These are phyloP conservation scores for Metschnikowia arizonensis DNA, from an alignment of 805 yeast species.

Conservation along the genomic window DNA sequence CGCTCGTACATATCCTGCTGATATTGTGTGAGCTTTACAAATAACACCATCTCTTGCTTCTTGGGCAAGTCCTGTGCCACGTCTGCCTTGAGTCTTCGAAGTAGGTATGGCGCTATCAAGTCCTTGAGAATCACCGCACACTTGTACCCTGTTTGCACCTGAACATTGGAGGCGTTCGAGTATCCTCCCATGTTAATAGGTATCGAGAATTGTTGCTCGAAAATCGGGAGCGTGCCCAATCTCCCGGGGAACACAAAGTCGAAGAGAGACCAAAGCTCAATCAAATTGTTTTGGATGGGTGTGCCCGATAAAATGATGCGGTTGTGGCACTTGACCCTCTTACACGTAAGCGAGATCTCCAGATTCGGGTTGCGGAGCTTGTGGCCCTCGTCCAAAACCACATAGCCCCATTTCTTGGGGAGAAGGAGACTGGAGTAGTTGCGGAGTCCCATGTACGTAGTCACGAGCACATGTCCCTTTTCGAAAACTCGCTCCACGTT, in stretches of 20 bases:
- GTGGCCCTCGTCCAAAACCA: slow-evolving; percentile 93
- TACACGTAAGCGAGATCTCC: slow-evolving; percentile 79
- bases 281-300: slow-evolving; percentile 90
- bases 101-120: slow-evolving; percentile 80
- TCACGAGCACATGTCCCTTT: slow-evolving; percentile 79
- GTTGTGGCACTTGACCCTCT: slow-evolving; percentile 78
- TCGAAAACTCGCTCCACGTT: slow-evolving; percentile 55
- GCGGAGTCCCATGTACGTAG: slow-evolving; percentile 85
- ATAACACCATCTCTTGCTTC: slow-evolving; percentile 89
- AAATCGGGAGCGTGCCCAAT: slow-evolving; percentile 90
- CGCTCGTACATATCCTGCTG: slow-evolving; percentile 73
- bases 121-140: slow-evolving; percentile 91
- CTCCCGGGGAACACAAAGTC: slow-evolving; percentile 95
- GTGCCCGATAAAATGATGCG: slow-evolving; percentile 91
- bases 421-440: slow-evolving; percentile 60
- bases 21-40: slow-evolving; percentile 74
- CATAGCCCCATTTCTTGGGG: slow-evolving; percentile 83
- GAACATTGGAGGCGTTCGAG: slow-evolving; percentile 93
- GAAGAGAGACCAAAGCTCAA: slow-evolving; percentile 91
- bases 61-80: slow-evolving; percentile 94
- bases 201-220: slow-evolving; percentile 84
- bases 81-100: slow-evolving; percentile 84
- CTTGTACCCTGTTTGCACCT: slow-evolving; percentile 92
- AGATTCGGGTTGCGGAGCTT: slow-evolving; percentile 93
- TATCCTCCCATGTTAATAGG: slow-evolving; percentile 98